Base-by-base conservation (phyloP, 306 rosid species). In the Sicyos edulis region DNA sequence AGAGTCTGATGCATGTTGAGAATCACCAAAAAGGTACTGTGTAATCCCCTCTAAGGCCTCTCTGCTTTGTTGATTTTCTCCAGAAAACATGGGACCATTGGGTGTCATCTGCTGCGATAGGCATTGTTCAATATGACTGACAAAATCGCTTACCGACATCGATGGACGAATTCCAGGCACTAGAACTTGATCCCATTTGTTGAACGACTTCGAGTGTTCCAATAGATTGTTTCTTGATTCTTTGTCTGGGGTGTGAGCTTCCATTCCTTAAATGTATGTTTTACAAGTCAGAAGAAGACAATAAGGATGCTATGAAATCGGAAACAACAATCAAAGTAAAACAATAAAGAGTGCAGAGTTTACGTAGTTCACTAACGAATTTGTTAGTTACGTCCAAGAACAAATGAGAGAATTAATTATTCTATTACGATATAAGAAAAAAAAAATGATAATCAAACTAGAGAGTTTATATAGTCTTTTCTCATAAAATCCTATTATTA, bases 1-100 rank as follows among this genome's bases (percentile, higher is more conserved):
- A 3, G 96, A 83, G 56, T 81, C 44, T 0, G 37, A 74, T 32
- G 86, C 37, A 20, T 62, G 79, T 75, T 88, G 92, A 57, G 80
- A 85, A 82, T 91, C 97, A 37, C 54, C 87, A 34, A 91, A 87
- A 67, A 91, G 83, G 80, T 85, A 81, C 68, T 85, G 91, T 14
- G 91, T 80, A 78, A 91, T 77, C 75, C 83, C 92, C 74, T 88
- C 91, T 4, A 88, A 82, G 17, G 87, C 79, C 49, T 83, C 92
- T 70, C 78, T 80, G 80, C 62, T 80, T 54, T 81, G 85, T 10
- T 83, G 34, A 74, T 80, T 83, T 74, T 78, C 88, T 53, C 72
- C 81, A 5, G 82, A 60, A 68, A 83, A 75, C 11, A 89, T 70
- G 3, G 78, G 82, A 20, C 80, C 83, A 26, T 73, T 83, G 8